Base-by-base conservation (phyloP, 2,329 filamentous ascomycete species). In the Alternaria sp. region DNA sequence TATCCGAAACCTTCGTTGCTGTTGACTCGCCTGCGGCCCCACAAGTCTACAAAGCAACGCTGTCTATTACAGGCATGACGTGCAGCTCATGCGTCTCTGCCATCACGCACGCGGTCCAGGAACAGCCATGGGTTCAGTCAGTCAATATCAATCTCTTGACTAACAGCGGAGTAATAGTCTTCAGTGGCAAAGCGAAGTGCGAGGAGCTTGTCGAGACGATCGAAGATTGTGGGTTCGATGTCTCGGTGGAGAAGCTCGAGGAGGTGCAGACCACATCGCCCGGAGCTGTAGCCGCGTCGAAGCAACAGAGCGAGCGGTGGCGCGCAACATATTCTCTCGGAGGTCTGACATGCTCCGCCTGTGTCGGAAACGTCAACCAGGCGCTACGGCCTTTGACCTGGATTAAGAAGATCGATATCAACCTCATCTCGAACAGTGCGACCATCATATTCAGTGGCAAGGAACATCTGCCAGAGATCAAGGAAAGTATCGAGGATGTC, bases 321-420 rank as follows among this genome's bases (percentile, higher is more conserved):
- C 69, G 62, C 57, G 83, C 82, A n/a, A 81, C 82, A 8, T 81
- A 86, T 63, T 82, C 83, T 13, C 83, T 88, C 49, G 81, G 81
- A 15, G 86, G 87, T 13, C 87, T 89, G 85, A 88, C 86, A 3
- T 88, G 86, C 71, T 84, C 85, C 56, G 82, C 86, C 6, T 88
- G 87, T 67, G 83, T 85, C 4, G 82, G 81, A 12, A 79, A 81
- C 25, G 80, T 88, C 52, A 84, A 81, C 0, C 76, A 80, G 52
- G 83, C 82, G 2, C 65, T 89, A 7, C 73, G 84, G 58, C 75
- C 82, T 43, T 70, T 83, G 9, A 62, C 79, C 2, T 87, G 83
- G 73, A 79, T 88, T 7, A 77, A 77, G 12, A 75, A 80, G 46
- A 83, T 83, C 32, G 81, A 84, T 32, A 81, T 88, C 30, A 86